Base-by-base conservation (phyloP, 2,329 filamentous ascomycete species). In the Xylariaceae sp. region DNA sequence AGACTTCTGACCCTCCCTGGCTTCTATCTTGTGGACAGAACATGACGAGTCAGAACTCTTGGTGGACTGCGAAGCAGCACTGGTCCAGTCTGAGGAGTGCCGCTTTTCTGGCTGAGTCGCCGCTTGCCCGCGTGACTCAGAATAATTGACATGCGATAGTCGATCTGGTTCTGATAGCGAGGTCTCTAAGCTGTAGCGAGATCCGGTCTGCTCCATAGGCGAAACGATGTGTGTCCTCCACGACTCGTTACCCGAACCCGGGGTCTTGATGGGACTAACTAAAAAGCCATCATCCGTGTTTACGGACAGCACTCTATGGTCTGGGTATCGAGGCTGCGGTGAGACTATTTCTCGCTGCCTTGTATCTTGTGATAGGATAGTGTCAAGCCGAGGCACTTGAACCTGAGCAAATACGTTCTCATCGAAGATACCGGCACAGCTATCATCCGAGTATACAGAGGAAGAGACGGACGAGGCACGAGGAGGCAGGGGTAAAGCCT, bases 201-300 rank as follows among this genome's bases (percentile, higher is more conserved):
- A 19, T 11, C 22, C 22, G 22, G 22, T 34, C 32, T 34, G 16
- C 16, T 19, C 32, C 32, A 26, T 34, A 1, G 56, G 56, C n/a
- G 56, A 59, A 28, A 59, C 56, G 9, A 50, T 39, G 30, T 55
- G 40, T 19, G 36, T 39, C 17, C 34, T 44, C 36, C 47, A 46
- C 3, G 19, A 17, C n/a, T 40, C 38, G 16, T 30, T 49, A 19
- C 37, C 45, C 8, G 49, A 43, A 11, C 39, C 43, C 6, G 51
- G 41, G 3, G 48, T 46, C 11, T 47, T 41, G 9, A 59, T 19
- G 9, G 56, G 56, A 36, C 56, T 59, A 16, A 59, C 47, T 2
- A 46, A 30, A 9, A 44, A 42, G 13, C 50, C 48, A 1, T 49
- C 45, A 3, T 41, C 39, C 18, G 39, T 37, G 31, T 39, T 46